Base-by-base conservation (phyloP, 1,139 yeast genomes). In the Magnusiomyces magnusii region DNA sequence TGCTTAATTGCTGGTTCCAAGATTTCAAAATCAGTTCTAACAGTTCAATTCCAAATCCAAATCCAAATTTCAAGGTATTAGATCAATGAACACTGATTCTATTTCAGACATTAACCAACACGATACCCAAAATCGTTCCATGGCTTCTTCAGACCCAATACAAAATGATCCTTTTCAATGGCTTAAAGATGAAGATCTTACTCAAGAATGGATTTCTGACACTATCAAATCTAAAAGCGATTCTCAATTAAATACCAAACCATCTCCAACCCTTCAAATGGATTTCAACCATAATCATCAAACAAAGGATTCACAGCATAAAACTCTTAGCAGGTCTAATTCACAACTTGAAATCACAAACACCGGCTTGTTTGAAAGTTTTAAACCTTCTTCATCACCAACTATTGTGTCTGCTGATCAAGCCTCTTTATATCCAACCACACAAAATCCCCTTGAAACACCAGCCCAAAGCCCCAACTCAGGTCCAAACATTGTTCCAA, bases 361-460 rank as follows among this genome's bases (percentile, higher is more conserved):
- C 27, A 19, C 49, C 5, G 27, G 49, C 10, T 9, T 44, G 9
- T 44, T 23, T n/a, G 49, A 44, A 44, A 44, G 49, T 23, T 19
- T 27, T 44, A 44, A 44, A 21, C 10, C 27, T 5, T 9, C 49
- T 5, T 21, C 49, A 3, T 9, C 21, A 19, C 49, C 36, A 2
- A 52, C 49, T 19, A 19, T 24, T 9, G 23, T 49, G 7, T 31
- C 27, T 17, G 24, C 55, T 3, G 55, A 41, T 13, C 24, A 39
- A 2, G 65, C 64, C 49, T 53, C 61, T 28, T 59, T 55, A n/a
- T 10, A 47, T 39, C 47, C 39, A 49, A 24, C 25, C n/a, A 7
- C 54, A 27, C 54, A 51, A 19, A 34, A 36, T 17, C 44, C 36
- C 15, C 15, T 28, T 27, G 39, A 28, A 28, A 31, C 53, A 25